Evolutionary conservation across 805 yeast species (phyloP), one percentile per base, ranked within the genome.

Genomic region (Saturnispora mendoncae): DNA sequence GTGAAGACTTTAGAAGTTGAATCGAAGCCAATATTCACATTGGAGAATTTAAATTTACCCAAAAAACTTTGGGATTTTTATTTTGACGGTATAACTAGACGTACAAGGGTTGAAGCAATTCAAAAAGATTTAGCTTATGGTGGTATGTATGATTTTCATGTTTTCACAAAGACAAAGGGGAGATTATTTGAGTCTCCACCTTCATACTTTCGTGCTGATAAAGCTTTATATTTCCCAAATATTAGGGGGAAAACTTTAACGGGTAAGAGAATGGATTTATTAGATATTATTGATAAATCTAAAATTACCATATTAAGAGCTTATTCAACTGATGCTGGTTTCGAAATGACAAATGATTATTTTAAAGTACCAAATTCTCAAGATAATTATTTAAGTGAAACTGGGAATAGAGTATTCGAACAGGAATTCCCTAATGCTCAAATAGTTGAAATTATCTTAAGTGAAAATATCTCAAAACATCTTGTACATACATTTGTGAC

Each of bases 181-280:
- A 86, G 87, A 61, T 68, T 88, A 47, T 92, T 87, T 65, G 65
- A 71, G 14, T 74, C 95, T 0, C 97, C 97, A 1, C 67, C 73
- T n/a, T 74, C 87, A 1, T 80, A 74, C 51, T 88, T 90, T 72
- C 74, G 73, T 45, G 62, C 67, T 10, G 88, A 83, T 6, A 80
- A 73, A 53, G 69, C 97, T 0, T 62, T 76, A 36, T 92, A 76
- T 57, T 85, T 92, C 63, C 95, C 97, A 8, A 87, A 87, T 54
- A 66, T 90, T 45, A 56, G 62, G 20, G 90, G 80, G 0, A 68
- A 67, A 18, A 68, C 78, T 1, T 55, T 86, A 28, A 44, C 52
- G 3, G 68, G 67, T 13, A 45, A 53, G 14, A 54, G 52, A 19
- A 46, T 49, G 43, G 52, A 64, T 46, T 51, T 66, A 20, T 65